Conservation (phyloP, 192 early-diverging fungal genomes). For the Haplosporangium gracile region DNA sequence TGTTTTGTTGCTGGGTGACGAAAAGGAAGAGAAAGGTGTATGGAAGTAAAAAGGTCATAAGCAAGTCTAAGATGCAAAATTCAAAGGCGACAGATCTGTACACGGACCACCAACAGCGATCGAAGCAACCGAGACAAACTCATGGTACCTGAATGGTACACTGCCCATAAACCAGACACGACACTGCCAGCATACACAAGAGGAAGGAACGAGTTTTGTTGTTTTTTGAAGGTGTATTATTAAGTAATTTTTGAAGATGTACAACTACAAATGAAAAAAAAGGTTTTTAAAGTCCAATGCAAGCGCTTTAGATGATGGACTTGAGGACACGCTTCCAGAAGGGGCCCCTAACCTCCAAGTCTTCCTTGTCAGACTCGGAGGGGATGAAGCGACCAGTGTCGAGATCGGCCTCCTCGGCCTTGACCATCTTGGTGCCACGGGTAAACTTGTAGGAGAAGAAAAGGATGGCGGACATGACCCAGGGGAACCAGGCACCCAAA, state of each 20-base stretch:
- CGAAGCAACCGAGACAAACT: no score
- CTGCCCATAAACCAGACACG: no score
- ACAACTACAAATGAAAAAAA: conserved; percentile 1
- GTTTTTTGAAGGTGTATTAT: not conserved
- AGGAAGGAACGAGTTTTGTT: not conserved
- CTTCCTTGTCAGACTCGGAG: conserved; percentile 32
- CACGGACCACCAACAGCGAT: no score
- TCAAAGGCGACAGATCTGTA: no score
- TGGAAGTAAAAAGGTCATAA: no score
- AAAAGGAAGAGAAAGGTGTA: no score
- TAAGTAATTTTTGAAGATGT: not conserved
- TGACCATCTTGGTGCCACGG: conserved; percentile 63
- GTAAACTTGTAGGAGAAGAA: conserved; percentile 68
- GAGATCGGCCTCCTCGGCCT: conserved; percentile 72
- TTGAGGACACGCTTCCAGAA: conserved; percentile 44
- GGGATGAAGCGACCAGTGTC: conserved; percentile 62
- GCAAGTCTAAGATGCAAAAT: no score
- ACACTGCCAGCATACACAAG: no score
- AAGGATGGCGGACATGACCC: conserved; percentile 49
- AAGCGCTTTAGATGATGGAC: conserved; percentile 24
- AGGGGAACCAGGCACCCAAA: conserved; percentile 51
- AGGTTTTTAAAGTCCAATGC: not conserved
- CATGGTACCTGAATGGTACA: no score
- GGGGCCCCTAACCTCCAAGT: conserved; percentile 23
- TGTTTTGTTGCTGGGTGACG: no score